A percentile compares a stretch with the other conserved stretches of the same genome.
Evolutionary conservation across 2,329 filamentous ascomycete species (phyloP).

Genomic region (Peltaster fructicola): DNA sequence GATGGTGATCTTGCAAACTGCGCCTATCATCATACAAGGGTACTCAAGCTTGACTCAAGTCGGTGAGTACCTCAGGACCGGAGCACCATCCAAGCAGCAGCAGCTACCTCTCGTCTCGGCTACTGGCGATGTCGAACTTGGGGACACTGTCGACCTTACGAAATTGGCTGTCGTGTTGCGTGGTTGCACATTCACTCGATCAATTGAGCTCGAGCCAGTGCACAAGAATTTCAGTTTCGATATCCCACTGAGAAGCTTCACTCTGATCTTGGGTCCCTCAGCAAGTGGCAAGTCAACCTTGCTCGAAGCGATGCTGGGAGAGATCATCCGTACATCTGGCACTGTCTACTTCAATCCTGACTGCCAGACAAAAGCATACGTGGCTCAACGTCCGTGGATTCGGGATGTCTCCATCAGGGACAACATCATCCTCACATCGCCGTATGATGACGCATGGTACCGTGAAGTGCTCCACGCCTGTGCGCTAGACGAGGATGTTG

Average conservation of each 20-base stretch:
- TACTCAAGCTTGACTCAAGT: too few relatives aligned
- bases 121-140: too few relatives aligned
- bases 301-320: conserved; percentile 27
- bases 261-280: conserved; percentile 33
- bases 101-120: too few relatives aligned
- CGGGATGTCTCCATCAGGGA: conserved; percentile 21
- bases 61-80: too few relatives aligned
- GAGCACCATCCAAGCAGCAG: too few relatives aligned
- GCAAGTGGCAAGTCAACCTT: conserved; percentile 37
- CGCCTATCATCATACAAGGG: too few relatives aligned
- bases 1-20: too few relatives aligned
- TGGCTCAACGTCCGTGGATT: conserved; percentile 23
- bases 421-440: conserved; percentile 20
- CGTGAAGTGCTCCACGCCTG: conserved; percentile 19
- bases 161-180: too few relatives aligned
- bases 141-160: too few relatives aligned
- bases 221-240: conserved; percentile 25
- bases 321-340: conserved; percentile 19
- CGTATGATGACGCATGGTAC: conserved; percentile 22
- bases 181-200: too few relatives aligned
- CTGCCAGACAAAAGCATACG: conserved; percentile 17
- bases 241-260: conserved; percentile 26
- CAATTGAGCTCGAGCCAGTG: conserved; percentile 21
- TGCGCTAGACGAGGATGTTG: conserved; percentile 22
- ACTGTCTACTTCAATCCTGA: conserved; percentile 15